phyloP scores from a whole-genome alignment of 306 rosid genomes.

The Acacia acuminata region DNA sequence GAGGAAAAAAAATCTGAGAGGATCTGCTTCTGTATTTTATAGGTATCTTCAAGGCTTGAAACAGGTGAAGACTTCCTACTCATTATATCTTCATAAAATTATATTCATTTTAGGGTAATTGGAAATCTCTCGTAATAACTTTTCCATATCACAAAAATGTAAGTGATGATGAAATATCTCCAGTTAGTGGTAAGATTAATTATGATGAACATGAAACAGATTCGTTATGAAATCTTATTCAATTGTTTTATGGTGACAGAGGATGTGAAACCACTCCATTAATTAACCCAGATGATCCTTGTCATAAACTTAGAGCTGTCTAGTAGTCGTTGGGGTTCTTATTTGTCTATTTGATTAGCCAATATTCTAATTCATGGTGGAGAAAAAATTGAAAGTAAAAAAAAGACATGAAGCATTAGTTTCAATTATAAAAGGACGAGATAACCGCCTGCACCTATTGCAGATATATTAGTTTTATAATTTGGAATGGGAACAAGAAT shows the following conservation, averaged over 20 bases:
- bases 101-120: background rate
- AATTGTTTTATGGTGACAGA: background rate
- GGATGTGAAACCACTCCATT: constrained; percentile 10
- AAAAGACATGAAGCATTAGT: too few relatives aligned
- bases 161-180: background rate
- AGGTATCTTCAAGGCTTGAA: background rate
- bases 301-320: background rate
- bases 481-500: background rate
- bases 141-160: background rate
- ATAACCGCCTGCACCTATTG: background rate
- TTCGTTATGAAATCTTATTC: background rate
- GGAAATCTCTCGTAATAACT: background rate
- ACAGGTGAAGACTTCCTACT: background rate
- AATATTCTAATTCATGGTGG: background rate
- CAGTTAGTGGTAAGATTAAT: background rate
- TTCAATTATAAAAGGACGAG: background rate
- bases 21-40: background rate
- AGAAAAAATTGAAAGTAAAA: too few relatives aligned
- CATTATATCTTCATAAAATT: background rate
- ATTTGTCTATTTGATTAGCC: background rate
- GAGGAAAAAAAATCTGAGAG: too few relatives aligned
- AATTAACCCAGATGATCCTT: background rate
- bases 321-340: too few relatives aligned
- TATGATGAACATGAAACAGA: background rate
- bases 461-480: background rate